Conservation (phyloP, 2,329 filamentous ascomycete species). For the Fonsecaea monophora region DNA sequence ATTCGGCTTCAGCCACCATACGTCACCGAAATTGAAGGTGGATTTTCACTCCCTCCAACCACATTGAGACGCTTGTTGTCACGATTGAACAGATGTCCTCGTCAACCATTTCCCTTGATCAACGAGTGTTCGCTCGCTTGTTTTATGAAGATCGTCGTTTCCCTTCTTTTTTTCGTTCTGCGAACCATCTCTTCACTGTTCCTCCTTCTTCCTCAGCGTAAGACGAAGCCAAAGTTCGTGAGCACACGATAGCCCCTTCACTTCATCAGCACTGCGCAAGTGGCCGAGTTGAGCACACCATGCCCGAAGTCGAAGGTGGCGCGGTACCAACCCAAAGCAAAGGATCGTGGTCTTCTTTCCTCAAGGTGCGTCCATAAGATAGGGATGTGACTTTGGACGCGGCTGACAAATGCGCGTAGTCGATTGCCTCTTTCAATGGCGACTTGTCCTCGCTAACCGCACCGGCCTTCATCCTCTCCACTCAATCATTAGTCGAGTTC, state of each 20-base stretch:
- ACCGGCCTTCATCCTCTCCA: constrained; percentile 81
- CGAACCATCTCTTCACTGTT: not conserved
- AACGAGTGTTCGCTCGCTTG: constrained; percentile 7
- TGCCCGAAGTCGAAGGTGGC: constrained; percentile 50
- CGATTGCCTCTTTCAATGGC: constrained; percentile 82
- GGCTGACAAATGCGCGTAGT: constrained; percentile 47
- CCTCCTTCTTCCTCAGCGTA: not conserved
- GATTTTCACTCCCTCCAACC: constrained; percentile 13
- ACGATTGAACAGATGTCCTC: not conserved
- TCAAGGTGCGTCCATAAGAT: constrained; percentile 48
- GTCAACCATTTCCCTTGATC: constrained; percentile 4
- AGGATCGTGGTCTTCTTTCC: constrained; percentile 54
- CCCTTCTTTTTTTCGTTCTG: not conserved
- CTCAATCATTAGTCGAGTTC: constrained; percentile 70
- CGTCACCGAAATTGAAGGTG: constrained; percentile 22
- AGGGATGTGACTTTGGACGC: no score
- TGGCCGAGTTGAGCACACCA: constrained; percentile 17
- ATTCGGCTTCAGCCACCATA: constrained; percentile 24
- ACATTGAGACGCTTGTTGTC: constrained; percentile 8
- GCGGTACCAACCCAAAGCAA: constrained; percentile 52
- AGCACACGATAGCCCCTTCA: not conserved
- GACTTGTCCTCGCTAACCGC: constrained; percentile 81
- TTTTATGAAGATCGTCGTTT: not conserved
- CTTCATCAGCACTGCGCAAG: not conserved
- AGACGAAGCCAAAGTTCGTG: not conserved